Evolutionary conservation across 352 stramenopile genomes (phyloP).

Genomic region (Thraustochytrium sp.): DNA sequence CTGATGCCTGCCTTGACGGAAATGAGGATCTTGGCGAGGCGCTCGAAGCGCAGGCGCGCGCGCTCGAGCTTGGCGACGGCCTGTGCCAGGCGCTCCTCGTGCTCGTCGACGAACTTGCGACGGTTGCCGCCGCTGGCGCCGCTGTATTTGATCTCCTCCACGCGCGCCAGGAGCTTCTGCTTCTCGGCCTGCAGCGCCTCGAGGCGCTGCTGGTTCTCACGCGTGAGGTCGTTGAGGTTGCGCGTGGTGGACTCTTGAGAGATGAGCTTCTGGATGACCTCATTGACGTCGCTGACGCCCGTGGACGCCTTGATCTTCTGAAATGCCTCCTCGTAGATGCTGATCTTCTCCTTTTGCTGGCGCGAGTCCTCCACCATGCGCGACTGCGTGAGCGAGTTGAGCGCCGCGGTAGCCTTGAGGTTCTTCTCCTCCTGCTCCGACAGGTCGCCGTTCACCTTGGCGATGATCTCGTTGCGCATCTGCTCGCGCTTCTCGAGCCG

Average conservation of each 20-base stretch:
- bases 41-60: slow-evolving; percentile 85
- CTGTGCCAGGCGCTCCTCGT: slow-evolving; percentile 51
- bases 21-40: slow-evolving; percentile 81
- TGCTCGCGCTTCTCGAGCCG: slow-evolving; percentile 74
- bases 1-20: slow-evolving; percentile 85
- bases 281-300: slow-evolving; percentile 87
- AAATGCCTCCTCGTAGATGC: slow-evolving; percentile 90
- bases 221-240: slow-evolving; percentile 79
- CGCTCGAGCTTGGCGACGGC: slow-evolving; percentile 82
- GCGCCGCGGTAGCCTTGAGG: slow-evolving; percentile 53
- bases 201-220: slow-evolving; percentile 78
- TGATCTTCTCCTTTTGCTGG: slow-evolving; percentile 35
- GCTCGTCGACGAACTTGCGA: slow-evolving; percentile 30
- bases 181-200: slow-evolving; percentile 73
- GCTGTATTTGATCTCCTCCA: slow-evolving; percentile 89
- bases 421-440: slow-evolving; percentile 63
- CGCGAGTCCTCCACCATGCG: slow-evolving; percentile 43
- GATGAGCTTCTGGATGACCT: slow-evolving; percentile 92
- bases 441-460: slow-evolving; percentile 57
- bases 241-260: slow-evolving; percentile 86
- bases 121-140: slow-evolving; percentile 52
- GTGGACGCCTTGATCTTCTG: slow-evolving; percentile 90
- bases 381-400: slow-evolving; percentile 47
- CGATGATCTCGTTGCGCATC: slow-evolving; percentile 60
- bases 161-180: slow-evolving; percentile 64